Base-by-base conservation (phyloP, 352 stramenopile species). In the Phytopythium cucurbitacearum region DNA sequence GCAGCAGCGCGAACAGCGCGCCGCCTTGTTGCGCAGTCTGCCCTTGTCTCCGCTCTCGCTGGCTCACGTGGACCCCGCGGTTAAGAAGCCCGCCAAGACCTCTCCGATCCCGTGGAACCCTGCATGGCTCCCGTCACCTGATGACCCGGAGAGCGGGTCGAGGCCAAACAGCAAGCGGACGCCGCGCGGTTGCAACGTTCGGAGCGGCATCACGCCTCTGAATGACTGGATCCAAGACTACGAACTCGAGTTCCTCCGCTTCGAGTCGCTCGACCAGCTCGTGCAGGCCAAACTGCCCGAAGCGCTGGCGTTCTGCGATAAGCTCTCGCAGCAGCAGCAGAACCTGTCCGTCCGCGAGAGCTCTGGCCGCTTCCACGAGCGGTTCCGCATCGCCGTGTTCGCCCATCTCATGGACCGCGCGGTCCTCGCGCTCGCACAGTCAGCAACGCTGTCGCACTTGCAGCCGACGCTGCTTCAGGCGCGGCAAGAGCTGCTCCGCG, bases 221-320 rank as follows among this genome's bases (percentile, higher is more conserved):
- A 61, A 77, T 21, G 33, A 56, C n/a, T 85, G 74, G 74, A 59
- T 85, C 8, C 51, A 68, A 16, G 51, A 51, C 32, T 82, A 77
- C 50, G 74, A 85, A 40, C 55, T 67, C 8, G 71, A 82, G 9
- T 61, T 78, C 28, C 38, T 70, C 16, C 46, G 58, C n/a, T 82
- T 62, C 40, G 74, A 85, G 43, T 85, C 74, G 3, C 59, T 85
- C 4, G 74, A 76, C 38, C 53, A 59, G 34, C 81, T 85, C 39
- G 46, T 55, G 4, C 60, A 79, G 13, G 66, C 79, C 44, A 85
- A 85, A 42, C 44, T 85, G 5, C 65, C 71, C 1, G 74, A 85
- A 38, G 71, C 71, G 8, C 60, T 80, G 7, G 64, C 56, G 11
- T 72, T 82, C 21, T 75, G 55, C 40, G 64, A 68, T 3, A 85